Evolutionary conservation across 2,329 filamentous ascomycete genomes (phyloP).

Genomic region (Hypoxylon sp.): DNA sequence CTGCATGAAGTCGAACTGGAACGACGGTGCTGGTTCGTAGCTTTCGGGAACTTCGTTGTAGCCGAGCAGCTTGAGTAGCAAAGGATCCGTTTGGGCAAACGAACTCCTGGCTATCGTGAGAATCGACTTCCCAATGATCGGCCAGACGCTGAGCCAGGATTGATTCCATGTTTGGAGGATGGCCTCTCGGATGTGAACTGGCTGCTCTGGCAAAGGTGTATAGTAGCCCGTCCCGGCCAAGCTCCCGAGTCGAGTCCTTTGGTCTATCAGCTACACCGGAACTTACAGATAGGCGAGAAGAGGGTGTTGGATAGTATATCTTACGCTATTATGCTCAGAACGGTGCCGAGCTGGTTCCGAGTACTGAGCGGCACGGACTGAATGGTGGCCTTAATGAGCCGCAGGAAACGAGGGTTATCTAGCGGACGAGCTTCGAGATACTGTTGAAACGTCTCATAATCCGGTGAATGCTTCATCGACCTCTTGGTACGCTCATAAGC

Average conservation of each 20-base stretch:
- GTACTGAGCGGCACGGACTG: constrained; percentile 45
- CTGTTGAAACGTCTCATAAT: constrained; percentile 55
- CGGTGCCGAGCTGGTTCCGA: constrained; percentile 49
- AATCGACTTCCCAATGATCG: constrained; percentile 63
- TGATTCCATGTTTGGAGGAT: constrained; percentile 70
- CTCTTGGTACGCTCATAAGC: constrained; percentile 51
- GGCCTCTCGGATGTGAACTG: constrained; percentile 64
- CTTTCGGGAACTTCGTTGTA: constrained; percentile 62
- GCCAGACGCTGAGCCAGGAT: constrained; percentile 63
- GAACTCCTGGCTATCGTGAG: constrained; percentile 61
- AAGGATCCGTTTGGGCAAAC: constrained; percentile 63
- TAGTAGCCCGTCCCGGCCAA: constrained; percentile 73
- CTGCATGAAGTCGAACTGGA: constrained; percentile 69
- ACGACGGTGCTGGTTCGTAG: constrained; percentile 60
- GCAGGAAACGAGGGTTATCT: constrained; percentile 60
- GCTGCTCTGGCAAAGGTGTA: constrained; percentile 67
- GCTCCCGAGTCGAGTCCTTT: constrained; percentile 68
- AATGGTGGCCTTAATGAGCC: constrained; percentile 56
- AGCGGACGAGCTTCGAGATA: constrained; percentile 63
- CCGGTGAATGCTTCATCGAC: constrained; percentile 50
- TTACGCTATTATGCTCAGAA: constrained; percentile 55
- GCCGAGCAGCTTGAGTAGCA: constrained; percentile 63
- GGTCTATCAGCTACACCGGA: constrained; percentile 18
- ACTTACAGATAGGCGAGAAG: background rate
- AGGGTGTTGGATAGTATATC: constrained; percentile 37